A percentile compares a stretch with the other conserved stretches of the same genome.
These are phyloP conservation scores for Barnettozyma hawaiiensis DNA, from an alignment of 1,139 yeast species.

Conservation along the genomic window DNA sequence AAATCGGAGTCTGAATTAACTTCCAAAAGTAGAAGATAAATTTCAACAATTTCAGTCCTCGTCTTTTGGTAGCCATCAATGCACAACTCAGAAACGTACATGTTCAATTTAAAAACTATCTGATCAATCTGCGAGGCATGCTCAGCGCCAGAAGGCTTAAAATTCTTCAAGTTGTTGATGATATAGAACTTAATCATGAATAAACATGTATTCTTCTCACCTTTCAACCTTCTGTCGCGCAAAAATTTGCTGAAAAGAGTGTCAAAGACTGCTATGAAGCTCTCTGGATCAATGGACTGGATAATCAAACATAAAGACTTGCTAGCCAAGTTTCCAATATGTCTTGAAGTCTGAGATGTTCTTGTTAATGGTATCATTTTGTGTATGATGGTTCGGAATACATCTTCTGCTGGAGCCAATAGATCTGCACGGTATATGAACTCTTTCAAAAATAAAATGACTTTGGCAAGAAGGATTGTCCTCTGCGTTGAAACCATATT, in stretches of 20 bases:
- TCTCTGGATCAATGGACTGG: constrained; percentile 17
- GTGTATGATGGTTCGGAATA: constrained; percentile 15
- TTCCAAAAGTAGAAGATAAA: constrained; percentile 15
- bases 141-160: background rate
- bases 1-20: constrained; percentile 1
- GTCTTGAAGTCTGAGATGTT: constrained; percentile 14
- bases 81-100: constrained; percentile 10
- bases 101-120: constrained; percentile 10
- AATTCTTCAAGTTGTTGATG: constrained; percentile 13
- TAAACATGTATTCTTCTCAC: constrained; percentile 23
- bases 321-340: constrained; percentile 13
- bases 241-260: constrained; percentile 14
- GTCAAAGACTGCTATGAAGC: constrained; percentile 18
- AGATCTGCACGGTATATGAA: constrained; percentile 18
- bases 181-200: constrained; percentile 22
- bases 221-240: constrained; percentile 14
- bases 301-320: constrained; percentile 25
- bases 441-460: constrained; percentile 22
- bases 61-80: constrained; percentile 20
- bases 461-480: constrained; percentile 15
- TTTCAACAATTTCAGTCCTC: constrained; percentile 17
- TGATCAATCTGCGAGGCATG: constrained; percentile 4
- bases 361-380: constrained; percentile 21
- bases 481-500: constrained; percentile 15
- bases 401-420: background rate